phyloP scores from a whole-genome alignment of 768 basidiomycete genomes.

The Hygrophorus pudorinus region DNA sequence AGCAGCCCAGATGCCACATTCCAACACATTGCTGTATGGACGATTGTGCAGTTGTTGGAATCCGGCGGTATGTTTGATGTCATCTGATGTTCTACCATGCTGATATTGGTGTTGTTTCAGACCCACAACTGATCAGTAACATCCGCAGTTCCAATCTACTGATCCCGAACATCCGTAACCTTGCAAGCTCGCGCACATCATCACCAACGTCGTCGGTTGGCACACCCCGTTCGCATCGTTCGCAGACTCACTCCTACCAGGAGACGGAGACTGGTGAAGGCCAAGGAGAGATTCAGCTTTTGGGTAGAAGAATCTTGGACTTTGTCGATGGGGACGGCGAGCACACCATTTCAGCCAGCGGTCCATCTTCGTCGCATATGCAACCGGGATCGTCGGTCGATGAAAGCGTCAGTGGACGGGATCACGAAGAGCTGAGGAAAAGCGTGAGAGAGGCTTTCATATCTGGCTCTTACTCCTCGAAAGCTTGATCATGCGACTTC shows the following conservation, averaged over 20 bases:
- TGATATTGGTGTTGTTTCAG: conserved; percentile 25
- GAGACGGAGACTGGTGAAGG: conserved; percentile 83
- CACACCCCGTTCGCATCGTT: conserved; percentile 62
- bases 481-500: background rate
- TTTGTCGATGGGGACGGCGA: conserved; percentile 73
- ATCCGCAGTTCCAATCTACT: conserved; percentile 78
- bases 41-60: conserved; percentile 93
- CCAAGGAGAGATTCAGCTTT: conserved; percentile 81
- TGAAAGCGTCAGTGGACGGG: conserved; percentile 42
- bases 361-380: conserved; percentile 54
- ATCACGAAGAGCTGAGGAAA: conserved; percentile 73
- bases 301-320: conserved; percentile 79
- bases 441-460: conserved; percentile 79
- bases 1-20: conserved; percentile 92
- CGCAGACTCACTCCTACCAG: conserved; percentile 62
- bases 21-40: conserved; percentile 99
- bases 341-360: conserved; percentile 47
- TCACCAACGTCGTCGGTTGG: conserved; percentile 67
- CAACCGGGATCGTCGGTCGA: conserved; percentile 62
- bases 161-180: conserved; percentile 77
- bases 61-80: conserved; percentile 58
- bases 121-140: conserved; percentile 82
- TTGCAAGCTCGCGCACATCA: conserved; percentile 62
- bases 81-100: background rate
- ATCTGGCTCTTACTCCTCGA: conserved; percentile 48